Evolutionary conservation across 2,329 filamentous ascomycete species (phyloP).

Genomic region (Pseudogymnoascus sp.): DNA sequence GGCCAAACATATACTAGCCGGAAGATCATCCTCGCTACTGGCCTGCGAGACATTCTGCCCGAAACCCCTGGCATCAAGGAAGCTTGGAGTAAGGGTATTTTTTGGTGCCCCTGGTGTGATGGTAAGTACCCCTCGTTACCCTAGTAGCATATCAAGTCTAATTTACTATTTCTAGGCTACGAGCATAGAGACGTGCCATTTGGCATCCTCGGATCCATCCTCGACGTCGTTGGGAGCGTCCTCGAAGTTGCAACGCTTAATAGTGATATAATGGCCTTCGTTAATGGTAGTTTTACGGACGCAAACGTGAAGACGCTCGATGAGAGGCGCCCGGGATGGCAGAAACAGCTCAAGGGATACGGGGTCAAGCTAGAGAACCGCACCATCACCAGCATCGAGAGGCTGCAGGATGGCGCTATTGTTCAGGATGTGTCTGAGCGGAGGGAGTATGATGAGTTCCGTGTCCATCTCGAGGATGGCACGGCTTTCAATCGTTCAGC

Average conservation of each 20-base stretch:
- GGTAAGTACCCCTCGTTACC: constrained; percentile 20
- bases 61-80: constrained; percentile 46
- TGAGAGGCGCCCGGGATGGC: constrained; percentile 37
- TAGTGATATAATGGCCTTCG: constrained; percentile 33
- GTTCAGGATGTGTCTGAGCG: constrained; percentile 5
- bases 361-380: constrained; percentile 50
- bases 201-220: constrained; percentile 43
- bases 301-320: constrained; percentile 34
- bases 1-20: constrained; percentile 35
- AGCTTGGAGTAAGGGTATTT: constrained; percentile 53
- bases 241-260: constrained; percentile 49
- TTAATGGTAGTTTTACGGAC: constrained; percentile 50
- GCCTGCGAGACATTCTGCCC: constrained; percentile 43
- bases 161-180: constrained; percentile 28
- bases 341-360: constrained; percentile 41
- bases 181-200: constrained; percentile 53
- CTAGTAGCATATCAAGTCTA: background rate
- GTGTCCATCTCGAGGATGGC: constrained; percentile 44
- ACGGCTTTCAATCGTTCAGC: constrained; percentile 39
- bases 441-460: constrained; percentile 47
- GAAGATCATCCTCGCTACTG: constrained; percentile 49
- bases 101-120: constrained; percentile 60
- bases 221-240: constrained; percentile 37
- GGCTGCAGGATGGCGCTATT: constrained; percentile 33
- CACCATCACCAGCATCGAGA: constrained; percentile 41